Base-by-base conservation (phyloP, 768 basidiomycete species). In the Boletus rufocinnamomeus region DNA sequence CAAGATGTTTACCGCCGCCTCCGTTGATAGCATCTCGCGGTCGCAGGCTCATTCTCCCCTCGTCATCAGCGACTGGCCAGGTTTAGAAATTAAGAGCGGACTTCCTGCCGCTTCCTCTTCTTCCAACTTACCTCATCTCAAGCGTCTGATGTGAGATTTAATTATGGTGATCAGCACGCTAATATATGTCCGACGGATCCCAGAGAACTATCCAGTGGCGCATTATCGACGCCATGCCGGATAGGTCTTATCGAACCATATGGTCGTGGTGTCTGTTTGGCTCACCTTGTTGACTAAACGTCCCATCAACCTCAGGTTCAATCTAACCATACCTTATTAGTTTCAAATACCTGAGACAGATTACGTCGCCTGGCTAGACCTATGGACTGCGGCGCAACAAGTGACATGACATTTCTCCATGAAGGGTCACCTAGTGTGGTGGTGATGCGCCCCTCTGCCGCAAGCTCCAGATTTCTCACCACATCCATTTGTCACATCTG, bases 81-180 rank as follows among this genome's bases (percentile, higher is more conserved):
- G 50, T 50, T 37, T 40, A 41, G 54, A 46, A 37, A 53, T 28
- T 2, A 25, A 23, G 30, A 21, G 25, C 21, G 28, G 32, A 13
- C 40, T 40, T 28, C 37, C 34, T 37, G 11, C 34, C 25, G 32
- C 37, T 34, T 19, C 19, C 19, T 5, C 52, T 34, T 52, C 16
- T 46, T 27, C 23, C 9, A 11, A 30, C 40, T 63, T 60, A 64
- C 56, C 63, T 63, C 62, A 52, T 44, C n/a, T 8, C 19, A 27
- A 3, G 27, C 44, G 30, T n/a, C 9, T 13, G 14, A 28, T 25
- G 55, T 23, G 48, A 25, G 53, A 17, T 35, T 54, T 57, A 54
- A 57, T 52, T 51, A 34, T 50, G 50, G 32, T 25, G 61, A 63
- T 63, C 58, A 55, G 21, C 50, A 45, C 48, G 50, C 28, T n/a